These are phyloP conservation scores for Hyaloraphidium curvatum DNA, from an alignment of 192 early-diverging fungal genomes.

Conservation along the genomic window DNA sequence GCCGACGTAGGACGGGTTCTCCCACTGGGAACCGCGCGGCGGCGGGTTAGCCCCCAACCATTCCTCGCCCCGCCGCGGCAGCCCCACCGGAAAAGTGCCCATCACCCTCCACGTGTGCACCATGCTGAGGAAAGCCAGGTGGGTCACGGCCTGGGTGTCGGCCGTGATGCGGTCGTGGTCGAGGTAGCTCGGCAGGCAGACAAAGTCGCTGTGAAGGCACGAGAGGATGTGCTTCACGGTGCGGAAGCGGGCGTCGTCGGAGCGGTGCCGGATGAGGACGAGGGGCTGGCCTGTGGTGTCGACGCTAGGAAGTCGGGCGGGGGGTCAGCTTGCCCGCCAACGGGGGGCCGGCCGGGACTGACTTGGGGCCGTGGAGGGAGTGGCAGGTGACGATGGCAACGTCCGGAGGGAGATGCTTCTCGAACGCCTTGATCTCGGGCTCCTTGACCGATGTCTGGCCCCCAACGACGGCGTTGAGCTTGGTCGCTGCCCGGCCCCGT, in stretches of 20 bases:
- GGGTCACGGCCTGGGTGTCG: slow-evolving; percentile 93
- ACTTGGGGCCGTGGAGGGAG: slow-evolving; percentile 80
- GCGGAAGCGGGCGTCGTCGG: slow-evolving; percentile 32
- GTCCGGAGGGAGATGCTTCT: slow-evolving; percentile 64
- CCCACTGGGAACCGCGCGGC: slow-evolving; percentile 42
- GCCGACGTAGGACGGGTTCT: slow-evolving; percentile 64
- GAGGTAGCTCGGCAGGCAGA: slow-evolving; percentile 44
- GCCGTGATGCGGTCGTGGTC: slow-evolving; percentile 94
- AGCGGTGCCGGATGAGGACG: slow-evolving; percentile 62
- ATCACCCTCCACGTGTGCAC: slow-evolving; percentile 83
- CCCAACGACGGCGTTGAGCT: slow-evolving; percentile 66
- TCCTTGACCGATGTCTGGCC: slow-evolving; percentile 77
- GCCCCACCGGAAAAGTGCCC: slow-evolving; percentile 49
- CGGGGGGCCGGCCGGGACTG: background rate
- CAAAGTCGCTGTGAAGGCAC: slow-evolving; percentile 63
- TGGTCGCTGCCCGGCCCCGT: slow-evolving; percentile 34
- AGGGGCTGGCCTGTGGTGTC: slow-evolving; percentile 7
- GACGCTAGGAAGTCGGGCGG: slow-evolving; percentile 3
- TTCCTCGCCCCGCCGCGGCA: background rate
- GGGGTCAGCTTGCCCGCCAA: background rate
- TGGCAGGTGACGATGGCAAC: slow-evolving; percentile 91
- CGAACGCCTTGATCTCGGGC: slow-evolving; percentile 82
- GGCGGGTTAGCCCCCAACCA: too few relatives aligned
- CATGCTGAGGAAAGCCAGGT: slow-evolving; percentile 85
- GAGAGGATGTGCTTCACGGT: slow-evolving; percentile 40